A percentile compares a stretch with the other conserved stretches of the same genome.
Evolutionary conservation across 768 basidiomycete species (phyloP).

Genomic region (Amanita jacksonii): DNA sequence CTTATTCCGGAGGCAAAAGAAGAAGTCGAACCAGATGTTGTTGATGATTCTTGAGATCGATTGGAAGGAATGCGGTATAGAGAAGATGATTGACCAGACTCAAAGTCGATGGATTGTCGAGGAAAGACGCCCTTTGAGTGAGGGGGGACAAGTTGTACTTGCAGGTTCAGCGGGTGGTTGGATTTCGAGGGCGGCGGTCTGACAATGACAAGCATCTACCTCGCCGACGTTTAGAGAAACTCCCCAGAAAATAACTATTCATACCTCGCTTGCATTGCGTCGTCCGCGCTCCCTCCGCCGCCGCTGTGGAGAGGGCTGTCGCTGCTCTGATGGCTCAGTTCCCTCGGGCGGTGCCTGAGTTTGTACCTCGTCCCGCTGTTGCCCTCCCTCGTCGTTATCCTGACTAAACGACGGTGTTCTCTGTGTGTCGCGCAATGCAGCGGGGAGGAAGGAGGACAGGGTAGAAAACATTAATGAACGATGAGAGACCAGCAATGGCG

Average conservation of each 20-base stretch:
- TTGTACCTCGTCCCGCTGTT: background rate
- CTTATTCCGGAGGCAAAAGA: constrained; percentile 34
- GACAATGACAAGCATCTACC: constrained; percentile 86
- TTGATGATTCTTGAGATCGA: constrained; percentile 42
- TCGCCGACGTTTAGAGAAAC: background rate
- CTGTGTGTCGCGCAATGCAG: constrained; percentile 2
- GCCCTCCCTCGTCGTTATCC: background rate
- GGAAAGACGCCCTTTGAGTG: constrained; percentile 30
- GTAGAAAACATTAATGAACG: constrained; percentile 6
- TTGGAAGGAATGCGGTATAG: constrained; percentile 47
- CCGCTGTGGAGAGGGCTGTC: no score
- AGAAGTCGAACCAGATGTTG: constrained; percentile 27
- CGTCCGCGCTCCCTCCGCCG: constrained; percentile 2
- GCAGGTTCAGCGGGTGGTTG: constrained; percentile 85
- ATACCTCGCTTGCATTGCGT: constrained; percentile 4
- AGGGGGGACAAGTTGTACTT: constrained; percentile 85
- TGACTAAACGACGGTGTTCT: background rate
- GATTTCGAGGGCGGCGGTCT: constrained; percentile 78
- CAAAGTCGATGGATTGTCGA: constrained; percentile 36
- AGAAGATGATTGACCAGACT: constrained; percentile 16
- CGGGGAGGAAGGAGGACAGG: constrained; percentile 4
- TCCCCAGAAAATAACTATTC: background rate
- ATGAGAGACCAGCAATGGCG: background rate
- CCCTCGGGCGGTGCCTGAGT: background rate
- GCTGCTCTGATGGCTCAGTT: background rate